Base-by-base conservation (phyloP, 345 rosid species). In the Abelmoschus esculentus region DNA sequence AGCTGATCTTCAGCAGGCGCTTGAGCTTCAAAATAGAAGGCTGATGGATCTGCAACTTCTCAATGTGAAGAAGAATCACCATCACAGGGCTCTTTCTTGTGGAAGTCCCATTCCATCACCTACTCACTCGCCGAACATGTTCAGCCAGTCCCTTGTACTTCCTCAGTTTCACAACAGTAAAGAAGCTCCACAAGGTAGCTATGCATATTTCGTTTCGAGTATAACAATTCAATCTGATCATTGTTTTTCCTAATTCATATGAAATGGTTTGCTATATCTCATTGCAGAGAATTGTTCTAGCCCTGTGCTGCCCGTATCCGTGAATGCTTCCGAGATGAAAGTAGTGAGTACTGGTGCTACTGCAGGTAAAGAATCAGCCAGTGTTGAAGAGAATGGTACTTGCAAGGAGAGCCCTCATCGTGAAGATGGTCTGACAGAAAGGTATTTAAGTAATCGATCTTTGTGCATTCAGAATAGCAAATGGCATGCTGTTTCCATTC, bases 11-110 rank as follows among this genome's bases (percentile, higher is more conserved):
- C 89, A 80, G 79, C 91, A 87, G 70, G 86, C 90, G 28, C 81
- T 92, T 28, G 96, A 90, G 75, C 89, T 87, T 66, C 98, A 92
- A 67, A 85, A 81, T 64, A 88, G 90, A 75, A 89, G 97, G 66
- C 60, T 92, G 55, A 84, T 90, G 98, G 79, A 81, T 70, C 61
- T 92, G 76, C 96, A 92, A 76, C 96, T 92, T 77, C 89, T 85
- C 70, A 90, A 87, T 66, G 85, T 84, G 55, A 90, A 88, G 83
- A 88, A 87, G 78, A 90, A 87, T 76, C 87, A 86, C 56, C 90
- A 87, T 71, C 87, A 86, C 71, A 82, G 82, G 57, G 87, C 95
- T 57, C 87, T 88, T 26, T 83, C 96, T 3, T 75, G 80, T 2
- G 90, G 88, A 72, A 86, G 90, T 67, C 86, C 87, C 13, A 72